phyloP scores from a whole-genome alignment of 257 asterid species.

The Petrea volubilis region DNA sequence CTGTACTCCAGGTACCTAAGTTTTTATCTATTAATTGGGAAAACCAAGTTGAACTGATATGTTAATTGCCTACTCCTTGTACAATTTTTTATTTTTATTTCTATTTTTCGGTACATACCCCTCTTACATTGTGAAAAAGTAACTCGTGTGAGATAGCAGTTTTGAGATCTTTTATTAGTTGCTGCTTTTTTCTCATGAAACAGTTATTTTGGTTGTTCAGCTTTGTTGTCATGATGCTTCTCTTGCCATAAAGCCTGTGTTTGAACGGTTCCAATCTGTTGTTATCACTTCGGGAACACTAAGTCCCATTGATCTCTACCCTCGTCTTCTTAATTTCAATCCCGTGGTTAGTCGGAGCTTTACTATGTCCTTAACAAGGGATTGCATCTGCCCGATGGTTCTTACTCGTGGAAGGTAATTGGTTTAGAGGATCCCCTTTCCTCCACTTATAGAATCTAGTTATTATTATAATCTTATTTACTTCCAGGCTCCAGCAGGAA shows the following conservation, averaged over 20 bases:
- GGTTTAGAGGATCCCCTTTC: conserved; percentile 5
- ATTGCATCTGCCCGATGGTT: conserved; percentile 99
- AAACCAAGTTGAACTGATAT: neutral
- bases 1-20: conserved; percentile 81
- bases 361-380: conserved; percentile 96
- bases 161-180: conserved; percentile 1
- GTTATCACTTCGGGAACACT: conserved; percentile 97
- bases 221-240: conserved; percentile 99
- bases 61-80: neutral
- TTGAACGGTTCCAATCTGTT: conserved; percentile 95
- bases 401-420: conserved; percentile 92
- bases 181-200: conserved; percentile 15
- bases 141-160: no score
- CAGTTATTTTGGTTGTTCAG: conserved; percentile 44
- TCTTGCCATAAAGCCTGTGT: conserved; percentile 97
- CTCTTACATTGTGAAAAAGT: no score
- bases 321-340: conserved; percentile 91
- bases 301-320: conserved; percentile 98
- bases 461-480: neutral
- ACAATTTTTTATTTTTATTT: neutral
- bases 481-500: conserved; percentile 1
- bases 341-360: conserved; percentile 95
- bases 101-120: no score
- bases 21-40: neutral
- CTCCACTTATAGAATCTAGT: conserved; percentile 9